Conservation (phyloP, 208 protist genomes). For the Trypanosoma avium region DNA sequence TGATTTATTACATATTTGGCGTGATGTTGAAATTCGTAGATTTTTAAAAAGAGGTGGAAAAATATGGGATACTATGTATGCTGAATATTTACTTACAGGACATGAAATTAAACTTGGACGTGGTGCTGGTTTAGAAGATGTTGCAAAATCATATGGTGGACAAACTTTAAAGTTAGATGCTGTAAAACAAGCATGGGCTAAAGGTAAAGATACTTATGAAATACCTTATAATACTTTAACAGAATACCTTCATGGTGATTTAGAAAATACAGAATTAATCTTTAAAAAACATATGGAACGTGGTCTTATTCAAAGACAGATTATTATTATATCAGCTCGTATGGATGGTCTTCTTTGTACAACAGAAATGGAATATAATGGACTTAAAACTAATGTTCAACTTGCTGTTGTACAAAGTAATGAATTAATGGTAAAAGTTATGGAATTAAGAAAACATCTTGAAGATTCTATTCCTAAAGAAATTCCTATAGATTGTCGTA, state of each 20-base stretch:
- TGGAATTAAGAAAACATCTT: slow-evolving; percentile 59
- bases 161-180: slow-evolving; percentile 86
- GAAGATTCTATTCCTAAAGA: slow-evolving; percentile 73
- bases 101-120: slow-evolving; percentile 85
- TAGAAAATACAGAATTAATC: slow-evolving; percentile 92
- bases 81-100: slow-evolving; percentile 88
- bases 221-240: slow-evolving; percentile 81
- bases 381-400: slow-evolving; percentile 88
- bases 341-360: slow-evolving; percentile 92
- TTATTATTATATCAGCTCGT: slow-evolving; percentile 75
- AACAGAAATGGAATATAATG: slow-evolving; percentile 94
- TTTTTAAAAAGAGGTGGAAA: slow-evolving; percentile 86
- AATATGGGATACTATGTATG: slow-evolving; percentile 95
- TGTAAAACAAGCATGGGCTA: slow-evolving; percentile 89
- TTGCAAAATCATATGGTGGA: slow-evolving; percentile 91
- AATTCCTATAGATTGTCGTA: slow-evolving; percentile 80
- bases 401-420: slow-evolving; percentile 80
- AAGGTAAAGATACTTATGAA: slow-evolving; percentile 89
- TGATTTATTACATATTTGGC: slow-evolving; percentile 90
- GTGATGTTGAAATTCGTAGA: slow-evolving; percentile 73
- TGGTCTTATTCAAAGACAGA: slow-evolving; percentile 73
- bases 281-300: slow-evolving; percentile 91
- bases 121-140: slow-evolving; percentile 84
- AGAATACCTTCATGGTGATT: slow-evolving; percentile 90
- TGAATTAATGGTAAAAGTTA: slow-evolving; percentile 73